Evolutionary conservation across 352 stramenopile genomes (phyloP), one percentile per base, ranked within the genome.

Genomic region (Plasmopara halstedii): DNA sequence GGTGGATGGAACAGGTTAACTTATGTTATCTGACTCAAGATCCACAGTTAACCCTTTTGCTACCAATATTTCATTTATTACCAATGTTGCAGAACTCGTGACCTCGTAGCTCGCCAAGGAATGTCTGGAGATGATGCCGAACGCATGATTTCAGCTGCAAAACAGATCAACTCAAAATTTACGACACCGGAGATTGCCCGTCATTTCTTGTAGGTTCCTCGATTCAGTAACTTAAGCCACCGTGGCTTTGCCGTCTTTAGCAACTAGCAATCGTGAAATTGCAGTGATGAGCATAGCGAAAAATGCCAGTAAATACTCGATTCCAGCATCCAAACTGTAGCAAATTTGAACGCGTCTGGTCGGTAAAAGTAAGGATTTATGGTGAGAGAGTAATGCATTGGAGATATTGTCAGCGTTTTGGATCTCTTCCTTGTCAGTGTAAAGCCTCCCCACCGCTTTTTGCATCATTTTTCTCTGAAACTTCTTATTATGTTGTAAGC

Each of bases 91-190:
- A 88, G 82, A 49, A 79, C 91, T 7, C 79, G 82, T 2, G 82
- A 94, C 47, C 55, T 94, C 37, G 66, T 62, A 13, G 58, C 48
- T 34, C 64, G 77, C 19, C 58, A 70, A 29, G 62, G 70, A n/a
- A 78, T 94, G 59, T 85, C 73, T 27, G 56, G 62, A 18, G 72
- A 85, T 23, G 71, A 85, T 29, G 82, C 82, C 8, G 60, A 83
- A 7, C 62, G 69, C 22, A 85, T 94, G 63, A 83, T 94, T 48
- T 64, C 68, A 13, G 72, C 77, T 15, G 84, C 79, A 7, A 79
- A 82, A 42, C 58, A 86, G 39, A 88, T 94, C 42, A 85, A 85
- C 50, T 86, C 77, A 46, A 88, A 88, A 67, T 94, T 94, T 45
- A 88, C 82, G 13, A 73, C 77, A 8, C 82, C 82, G 5, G 90